Evolutionary conservation across 192 early-diverging fungal genomes (phyloP), one percentile per base, ranked within the genome.

Genomic region (Endogone sp.): DNA sequence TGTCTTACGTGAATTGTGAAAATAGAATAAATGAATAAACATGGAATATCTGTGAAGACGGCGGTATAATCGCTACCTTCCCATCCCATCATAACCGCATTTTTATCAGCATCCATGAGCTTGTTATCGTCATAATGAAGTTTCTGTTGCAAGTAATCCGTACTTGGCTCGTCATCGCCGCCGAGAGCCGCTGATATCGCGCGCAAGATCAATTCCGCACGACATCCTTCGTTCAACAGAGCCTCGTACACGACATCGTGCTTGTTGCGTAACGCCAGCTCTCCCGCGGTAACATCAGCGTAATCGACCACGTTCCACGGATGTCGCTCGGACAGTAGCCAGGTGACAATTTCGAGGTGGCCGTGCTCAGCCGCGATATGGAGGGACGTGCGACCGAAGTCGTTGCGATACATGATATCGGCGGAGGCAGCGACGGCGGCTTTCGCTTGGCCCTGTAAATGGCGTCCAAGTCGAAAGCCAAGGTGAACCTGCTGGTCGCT

Each of bases 71-170:
- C n/a, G n/a, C n/a, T 49, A 49, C 37, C 37, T 72, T 99, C 97
- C 97, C 97, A 99, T 57, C 90, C 93, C 97, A 99, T 99, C 95
- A 97, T 97, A 2, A 99, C 95, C 57, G 88, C 95, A 79, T 99
- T 93, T 30, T 86, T 85, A 61, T 95, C 90, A 4, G 81, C 86
- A 70, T 98, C 97, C 66, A 97, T 70, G 21, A 98, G 75, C 54
- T 83, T 85, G 57, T 87, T 90, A 24, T 92, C 93, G 31, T 90
- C 88, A 70, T 93, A 99, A 56, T 85, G 87, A 2, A 99, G 84
- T 22, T 86, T 87, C 59, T 90, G 88, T 26, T 81, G 71, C 29
- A 99, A 79, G 71, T 93, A 99, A 23, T 88, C 89, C 60, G 86
- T 82, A 67, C 95, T 95, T 44, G 93, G 81, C 2, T 75, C 77